Evolutionary conservation across 345 rosid genomes (phyloP), one percentile per base, ranked within the genome.

Genomic region (Schrenkiella parvula): DNA sequence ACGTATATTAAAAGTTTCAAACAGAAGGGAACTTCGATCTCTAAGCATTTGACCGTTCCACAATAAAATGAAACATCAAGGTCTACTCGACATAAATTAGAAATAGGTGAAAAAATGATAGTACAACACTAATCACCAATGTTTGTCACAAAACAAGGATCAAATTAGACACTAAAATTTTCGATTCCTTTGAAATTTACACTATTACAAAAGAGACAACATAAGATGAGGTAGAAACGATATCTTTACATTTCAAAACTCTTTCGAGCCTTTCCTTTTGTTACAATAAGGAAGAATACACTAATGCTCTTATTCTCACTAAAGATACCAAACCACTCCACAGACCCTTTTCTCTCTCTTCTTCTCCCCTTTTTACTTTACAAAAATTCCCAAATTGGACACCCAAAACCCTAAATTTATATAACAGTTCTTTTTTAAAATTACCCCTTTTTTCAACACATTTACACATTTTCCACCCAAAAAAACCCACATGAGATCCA

Each of bases 161-260:
- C 7, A 31, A 9, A 18, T 19, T 17, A 53, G 68, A 26, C 7
- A 53, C 23, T 8, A 3, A 73, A 2, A 57, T 29, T 17, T 28
- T 21, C 11, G 38, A 37, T 12, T 19, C n/a, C 32, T 38, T 19
- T 38, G 5, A 66, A 57, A 48, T n/a, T 22, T 28, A 5, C 54
- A 74, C 48, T 1, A 50, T 38, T 51, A 52, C 68, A 74, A 41
- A 41, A 26, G 64, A 58, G 62, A 47, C 6, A 38, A 35, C 0
- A 9, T n/a, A 32, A 11, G 22, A 31, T 32, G 3, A 31, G 37
- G 52, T 59, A 67, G 73, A 60, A 74, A 67, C 68, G 68, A 74
- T 74, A 51, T 74, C 56, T 74, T 67, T 34, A 74, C 73, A 60
- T 60, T 74, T 74, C 64, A 67, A 58, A 74, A 58, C 73, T 67